Evolutionary conservation across 1,139 yeast species (phyloP).

Genomic region (Geotrichum bryndzae): DNA sequence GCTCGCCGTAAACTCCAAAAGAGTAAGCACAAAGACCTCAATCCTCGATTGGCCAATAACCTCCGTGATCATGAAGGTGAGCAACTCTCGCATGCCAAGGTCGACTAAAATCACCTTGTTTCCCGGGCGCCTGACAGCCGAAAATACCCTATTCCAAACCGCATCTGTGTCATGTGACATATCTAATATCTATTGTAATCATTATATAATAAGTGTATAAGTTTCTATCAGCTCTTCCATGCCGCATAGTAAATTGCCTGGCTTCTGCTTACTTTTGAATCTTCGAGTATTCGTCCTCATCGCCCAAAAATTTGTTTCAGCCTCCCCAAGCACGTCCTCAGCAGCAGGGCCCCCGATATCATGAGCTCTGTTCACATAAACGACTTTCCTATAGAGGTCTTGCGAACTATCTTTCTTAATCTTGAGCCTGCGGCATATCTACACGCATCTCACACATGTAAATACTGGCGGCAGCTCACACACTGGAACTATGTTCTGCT

Average conservation of each 20-base stretch:
- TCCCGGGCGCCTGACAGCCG: neutral
- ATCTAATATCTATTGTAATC: neutral
- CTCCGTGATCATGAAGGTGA: neutral
- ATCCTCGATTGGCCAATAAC: neutral
- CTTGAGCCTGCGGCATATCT: constrained; percentile 16
- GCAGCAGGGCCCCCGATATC: neutral
- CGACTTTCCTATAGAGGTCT: constrained; percentile 19
- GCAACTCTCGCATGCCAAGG: neutral
- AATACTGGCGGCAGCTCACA: constrained; percentile 15
- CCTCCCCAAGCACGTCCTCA: neutral
- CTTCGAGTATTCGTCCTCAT: neutral
- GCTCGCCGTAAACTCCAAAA: constrained; percentile 4
- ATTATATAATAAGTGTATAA: neutral
- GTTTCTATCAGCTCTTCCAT: neutral
- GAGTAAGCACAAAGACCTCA: neutral
- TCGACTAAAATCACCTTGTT: neutral
- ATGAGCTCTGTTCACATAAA: constrained; percentile 6
- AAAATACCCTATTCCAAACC: neutral
- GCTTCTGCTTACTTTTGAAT: neutral
- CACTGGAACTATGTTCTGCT: constrained; percentile 17
- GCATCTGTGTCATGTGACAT: neutral
- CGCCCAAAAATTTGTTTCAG: neutral
- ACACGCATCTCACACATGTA: constrained; percentile 14
- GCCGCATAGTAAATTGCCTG: neutral
- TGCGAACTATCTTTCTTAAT: constrained; percentile 14